Percentiles rank a stretch among this genome's conserved stretches.
phyloP scores from a whole-genome alignment of 257 asterid species.

The Gentiana straminea region DNA sequence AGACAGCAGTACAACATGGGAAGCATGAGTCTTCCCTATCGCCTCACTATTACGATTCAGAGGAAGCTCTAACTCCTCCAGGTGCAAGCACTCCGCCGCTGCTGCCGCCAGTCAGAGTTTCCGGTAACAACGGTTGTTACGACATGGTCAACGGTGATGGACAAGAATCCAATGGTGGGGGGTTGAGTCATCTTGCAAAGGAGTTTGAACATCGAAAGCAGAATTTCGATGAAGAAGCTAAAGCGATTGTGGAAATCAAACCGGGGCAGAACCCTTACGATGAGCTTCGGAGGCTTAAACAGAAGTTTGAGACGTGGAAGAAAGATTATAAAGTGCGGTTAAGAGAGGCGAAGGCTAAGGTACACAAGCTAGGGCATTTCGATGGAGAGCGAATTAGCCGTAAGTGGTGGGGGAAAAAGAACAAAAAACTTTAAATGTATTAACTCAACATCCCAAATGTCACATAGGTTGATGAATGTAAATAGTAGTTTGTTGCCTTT shows the following conservation, averaged over 20 bases:
- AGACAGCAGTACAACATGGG: constrained; percentile 24
- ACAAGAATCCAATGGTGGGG: constrained; percentile 31
- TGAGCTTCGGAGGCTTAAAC: constrained; percentile 46
- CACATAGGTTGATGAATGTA: no score
- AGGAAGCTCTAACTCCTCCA: constrained; percentile 44
- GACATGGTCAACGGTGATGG: constrained; percentile 17
- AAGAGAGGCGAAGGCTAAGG: constrained; percentile 49
- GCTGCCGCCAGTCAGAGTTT: not conserved
- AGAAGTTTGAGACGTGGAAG: constrained; percentile 54
- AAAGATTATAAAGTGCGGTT: constrained; percentile 54
- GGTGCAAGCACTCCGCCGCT: constrained; percentile 51
- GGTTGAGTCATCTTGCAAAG: constrained; percentile 34
- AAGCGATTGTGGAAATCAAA: constrained; percentile 32
- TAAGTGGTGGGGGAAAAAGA: constrained; percentile 74
- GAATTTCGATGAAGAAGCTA: constrained; percentile 44
- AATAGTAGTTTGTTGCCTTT: constrained; percentile 4
- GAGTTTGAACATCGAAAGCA: constrained; percentile 56
- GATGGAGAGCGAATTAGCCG: constrained; percentile 40
- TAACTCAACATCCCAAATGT: not conserved
- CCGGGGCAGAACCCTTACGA: constrained; percentile 29
- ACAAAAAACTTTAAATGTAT: constrained; percentile 18
- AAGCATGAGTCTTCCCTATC: constrained; percentile 41
- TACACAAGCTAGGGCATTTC: constrained; percentile 24
- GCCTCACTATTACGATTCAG: constrained; percentile 56
- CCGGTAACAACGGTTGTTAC: constrained; percentile 14